Evolutionary conservation across 768 basidiomycete genomes (phyloP).

Genomic region (Lactarius akahatsu): DNA sequence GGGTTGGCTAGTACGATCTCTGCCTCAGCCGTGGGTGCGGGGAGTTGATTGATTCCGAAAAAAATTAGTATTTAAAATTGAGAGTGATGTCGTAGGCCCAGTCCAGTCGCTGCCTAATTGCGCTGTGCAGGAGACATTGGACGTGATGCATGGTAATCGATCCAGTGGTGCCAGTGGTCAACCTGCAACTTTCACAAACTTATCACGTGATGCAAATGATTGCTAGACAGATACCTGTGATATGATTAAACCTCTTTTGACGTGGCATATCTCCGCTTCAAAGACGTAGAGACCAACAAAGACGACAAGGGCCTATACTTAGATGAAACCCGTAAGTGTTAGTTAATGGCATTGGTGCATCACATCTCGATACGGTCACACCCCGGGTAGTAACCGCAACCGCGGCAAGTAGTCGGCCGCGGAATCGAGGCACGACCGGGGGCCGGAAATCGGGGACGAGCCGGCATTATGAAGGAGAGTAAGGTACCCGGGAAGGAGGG

Average conservation of each 20-base stretch:
- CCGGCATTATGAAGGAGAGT: not conserved
- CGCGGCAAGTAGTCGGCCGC: conserved; percentile 19
- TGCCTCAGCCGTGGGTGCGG: not conserved
- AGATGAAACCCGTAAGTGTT: conserved; percentile 1
- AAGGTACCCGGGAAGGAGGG: conserved; percentile 1
- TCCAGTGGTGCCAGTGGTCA: not conserved
- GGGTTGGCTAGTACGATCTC: not conserved
- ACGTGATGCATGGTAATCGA: not conserved
- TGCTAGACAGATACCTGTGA: too few relatives aligned
- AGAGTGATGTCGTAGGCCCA: not conserved
- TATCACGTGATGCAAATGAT: not conserved
- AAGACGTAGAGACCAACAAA: not conserved
- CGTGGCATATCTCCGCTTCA: not conserved
- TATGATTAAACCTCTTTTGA: too few relatives aligned
- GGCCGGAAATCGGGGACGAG: conserved; percentile 5
- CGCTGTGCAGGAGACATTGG: not conserved
- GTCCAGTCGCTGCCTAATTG: not conserved
- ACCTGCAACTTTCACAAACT: not conserved
- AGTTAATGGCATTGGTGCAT: conserved; percentile 1
- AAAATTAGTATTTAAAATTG: not conserved
- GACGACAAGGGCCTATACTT: not conserved
- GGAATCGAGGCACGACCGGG: conserved; percentile 17
- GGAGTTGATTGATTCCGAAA: not conserved
- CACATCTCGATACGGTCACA: conserved; percentile 19
- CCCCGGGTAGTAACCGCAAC: conserved; percentile 12